Evolutionary conservation across 176 grass and related monocot species (phyloP), one percentile per base, ranked within the genome.

Genomic region (Ananas comosus): DNA sequence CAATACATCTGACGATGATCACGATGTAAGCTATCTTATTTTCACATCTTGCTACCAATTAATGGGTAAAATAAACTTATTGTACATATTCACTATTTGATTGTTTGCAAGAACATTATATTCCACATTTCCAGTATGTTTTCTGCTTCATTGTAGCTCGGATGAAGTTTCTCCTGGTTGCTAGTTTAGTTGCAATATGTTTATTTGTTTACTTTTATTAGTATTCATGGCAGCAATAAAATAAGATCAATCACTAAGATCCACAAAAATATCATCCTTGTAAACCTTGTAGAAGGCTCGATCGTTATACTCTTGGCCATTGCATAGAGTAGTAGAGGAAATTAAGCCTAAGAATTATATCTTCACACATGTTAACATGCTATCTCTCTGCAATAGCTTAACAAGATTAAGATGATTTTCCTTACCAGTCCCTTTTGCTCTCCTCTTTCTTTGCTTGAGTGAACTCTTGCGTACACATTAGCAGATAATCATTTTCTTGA

Each of bases 1-100:
- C 56, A 74, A 80, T 67, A 28, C 47, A 52, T 82, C 79, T 65
- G 51, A 33, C 68, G 66, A 90, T 70, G 68, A 78, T 73, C 64
- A 83, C 59, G 53, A 70, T 86, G 88, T 96, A 91, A 78, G 92
- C 79, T 81, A 28, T 72, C 10, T 70, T 59, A 19, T 18, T 9
- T 3, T 9, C 19, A 17, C 21, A 14, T 59, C n/a, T 59, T 17
- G 14, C 9, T 18, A 59, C 6, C 19, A 21, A 17, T 19, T 59
- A 59, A 5, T 59, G 3, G 7, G 14, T 29, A 4, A 29, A 29
- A 29, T 29, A 29, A 29, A 29, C 28, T 29, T 29, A 29, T 29
- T 29, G 28, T 29, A 29, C 28, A 29, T 29, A 29, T 29, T 29
- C 28, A 29, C 28, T 29, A 29, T 29, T 29, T 29, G 28, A 29